phyloP scores from a whole-genome alignment of 495 filamentous ascomycete genomes.

The Amphirosellinia nigrospora region DNA sequence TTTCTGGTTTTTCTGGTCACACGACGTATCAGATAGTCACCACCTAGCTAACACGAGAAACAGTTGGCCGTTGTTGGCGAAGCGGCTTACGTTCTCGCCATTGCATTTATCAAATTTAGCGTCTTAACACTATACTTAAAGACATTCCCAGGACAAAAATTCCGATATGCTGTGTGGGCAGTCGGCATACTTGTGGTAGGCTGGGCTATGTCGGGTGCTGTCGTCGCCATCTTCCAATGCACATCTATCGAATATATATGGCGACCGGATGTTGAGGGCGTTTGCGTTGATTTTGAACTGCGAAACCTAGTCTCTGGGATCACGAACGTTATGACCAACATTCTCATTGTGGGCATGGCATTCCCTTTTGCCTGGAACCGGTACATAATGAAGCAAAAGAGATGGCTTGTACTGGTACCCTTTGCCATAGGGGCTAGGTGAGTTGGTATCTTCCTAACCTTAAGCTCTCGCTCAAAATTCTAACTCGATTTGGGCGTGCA shows the following conservation, averaged over 20 bases:
- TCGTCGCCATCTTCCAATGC: constrained; percentile 30
- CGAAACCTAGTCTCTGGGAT: constrained; percentile 26
- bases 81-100: constrained; percentile 18
- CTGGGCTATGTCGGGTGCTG: constrained; percentile 22
- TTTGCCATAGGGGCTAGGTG: constrained; percentile 27
- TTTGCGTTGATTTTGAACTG: constrained; percentile 24
- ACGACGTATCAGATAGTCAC: background rate
- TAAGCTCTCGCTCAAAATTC: background rate
- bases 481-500: background rate
- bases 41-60: background rate
- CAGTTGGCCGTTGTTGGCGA: constrained; percentile 26
- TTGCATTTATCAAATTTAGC: constrained; percentile 29
- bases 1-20: background rate
- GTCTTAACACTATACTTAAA: constrained; percentile 23
- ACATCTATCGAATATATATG: constrained; percentile 27
- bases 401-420: constrained; percentile 10
- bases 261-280: background rate
- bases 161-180: constrained; percentile 23
- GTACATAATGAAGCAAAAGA: constrained; percentile 14
- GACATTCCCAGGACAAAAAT: constrained; percentile 14
- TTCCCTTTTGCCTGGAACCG: constrained; percentile 22
- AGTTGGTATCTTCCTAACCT: background rate
- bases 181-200: constrained; percentile 12
- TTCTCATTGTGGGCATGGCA: constrained; percentile 19
- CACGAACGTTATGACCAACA: constrained; percentile 26